phyloP scores from a whole-genome alignment of 306 rosid species.

The Potentilla sterilis region DNA sequence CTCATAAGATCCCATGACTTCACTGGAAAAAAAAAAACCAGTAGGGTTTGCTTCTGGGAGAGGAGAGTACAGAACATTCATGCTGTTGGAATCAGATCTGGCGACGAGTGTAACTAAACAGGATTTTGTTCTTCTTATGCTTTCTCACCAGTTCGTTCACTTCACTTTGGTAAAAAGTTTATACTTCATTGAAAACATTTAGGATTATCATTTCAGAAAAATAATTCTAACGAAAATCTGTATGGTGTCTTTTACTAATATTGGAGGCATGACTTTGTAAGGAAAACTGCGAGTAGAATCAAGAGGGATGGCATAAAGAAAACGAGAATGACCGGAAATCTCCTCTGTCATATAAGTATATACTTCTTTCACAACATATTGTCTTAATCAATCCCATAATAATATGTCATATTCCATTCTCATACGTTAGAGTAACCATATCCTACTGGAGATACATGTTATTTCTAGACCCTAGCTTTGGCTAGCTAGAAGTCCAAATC shows the following conservation, averaged over 20 bases:
- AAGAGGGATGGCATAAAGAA: neutral
- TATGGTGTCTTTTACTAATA: neutral
- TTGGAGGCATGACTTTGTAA: too few species aligned
- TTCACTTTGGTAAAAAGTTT: neutral
- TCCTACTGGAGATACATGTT: neutral
- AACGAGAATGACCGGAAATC: neutral
- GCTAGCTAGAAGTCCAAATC: neutral
- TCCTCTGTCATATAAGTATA: neutral
- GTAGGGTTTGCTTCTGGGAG: neutral
- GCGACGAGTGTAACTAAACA: slow-evolving; percentile 1
- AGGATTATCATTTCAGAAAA: neutral
- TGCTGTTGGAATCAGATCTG: slow-evolving; percentile 1
- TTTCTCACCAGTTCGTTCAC: neutral
- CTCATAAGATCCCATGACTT: slow-evolving; percentile 18
- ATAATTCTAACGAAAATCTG: neutral
- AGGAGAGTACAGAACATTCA: neutral
- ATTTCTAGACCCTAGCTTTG: neutral
- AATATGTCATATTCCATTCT: neutral
- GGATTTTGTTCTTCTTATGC: neutral
- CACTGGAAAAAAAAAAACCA: neutral
- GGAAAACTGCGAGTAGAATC: neutral
- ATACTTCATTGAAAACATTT: neutral
- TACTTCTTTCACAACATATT: neutral
- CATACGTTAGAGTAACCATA: neutral
- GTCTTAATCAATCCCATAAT: neutral